Base-by-base conservation (phyloP, 768 basidiomycete species). In the Terana coerulea region DNA sequence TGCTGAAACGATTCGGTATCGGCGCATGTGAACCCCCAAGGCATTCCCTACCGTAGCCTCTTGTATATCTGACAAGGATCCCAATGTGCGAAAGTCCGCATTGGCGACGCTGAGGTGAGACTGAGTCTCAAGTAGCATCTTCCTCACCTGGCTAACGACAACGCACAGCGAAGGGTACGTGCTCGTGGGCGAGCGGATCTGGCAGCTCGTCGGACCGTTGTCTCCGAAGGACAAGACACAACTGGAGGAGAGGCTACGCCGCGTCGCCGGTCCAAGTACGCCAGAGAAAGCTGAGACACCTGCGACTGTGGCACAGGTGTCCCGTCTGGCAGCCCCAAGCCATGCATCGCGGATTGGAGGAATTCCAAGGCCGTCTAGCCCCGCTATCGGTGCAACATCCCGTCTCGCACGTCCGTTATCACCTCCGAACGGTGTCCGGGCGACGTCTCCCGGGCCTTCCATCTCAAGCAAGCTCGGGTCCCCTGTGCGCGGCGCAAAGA, bases 161-260 rank as follows among this genome's bases (percentile, higher is more conserved):
- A n/a, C 54, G 34, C 57, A 12, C 62, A 93, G 93, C 51, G 89
- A 94, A 65, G 86, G 78, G 3, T 95, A 93, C 64, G 73, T 79
- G 8, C 76, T 91, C 12, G 79, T 89, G 17, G 94, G 94, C 17
- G 93, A 95, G 61, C 87, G 83, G 59, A 80, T 94, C 11, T 95
- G 89, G 90, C 71, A 78, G 10, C 68, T 86, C 9, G 88, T 93
- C 37, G 91, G 91, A 1, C 59, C 75, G 8, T 71, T 97, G 25
- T 78, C 86, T 39, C 73, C 88, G 4, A 95, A 95, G 66, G 93
- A 95, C 62, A 93, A 89, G 62, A 92, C 91, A 8, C 91, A 94
- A 61, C 78, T 97, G 26, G 93, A 95, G 67, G 94, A 95, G 62
- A 80, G 91, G 7, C 70, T 97, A 25, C 85, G 89, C 40, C 86